These are phyloP conservation scores for Strobilomyces dryophilus DNA, from an alignment of 768 basidiomycete species.

Conservation along the genomic window DNA sequence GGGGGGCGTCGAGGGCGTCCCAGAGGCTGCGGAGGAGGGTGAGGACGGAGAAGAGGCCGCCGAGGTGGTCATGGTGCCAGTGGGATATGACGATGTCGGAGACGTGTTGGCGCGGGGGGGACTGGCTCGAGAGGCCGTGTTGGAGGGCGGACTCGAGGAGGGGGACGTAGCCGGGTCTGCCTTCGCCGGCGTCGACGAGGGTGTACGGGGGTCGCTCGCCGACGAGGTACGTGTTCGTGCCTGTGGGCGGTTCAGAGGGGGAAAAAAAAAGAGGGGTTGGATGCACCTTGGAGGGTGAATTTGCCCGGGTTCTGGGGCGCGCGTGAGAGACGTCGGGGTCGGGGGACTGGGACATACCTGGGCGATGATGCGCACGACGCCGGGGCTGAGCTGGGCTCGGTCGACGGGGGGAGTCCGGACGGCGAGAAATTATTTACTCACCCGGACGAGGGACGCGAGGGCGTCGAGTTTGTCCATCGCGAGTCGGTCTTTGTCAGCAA, in stretches of 20 bases:
- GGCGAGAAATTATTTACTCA: too few relatives aligned
- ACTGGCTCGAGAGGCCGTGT: conserved; percentile 28
- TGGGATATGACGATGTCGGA: conserved; percentile 93
- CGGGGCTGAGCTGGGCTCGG: conserved; percentile 54
- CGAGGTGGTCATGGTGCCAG: conserved; percentile 83
- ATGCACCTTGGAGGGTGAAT: conserved; percentile 78
- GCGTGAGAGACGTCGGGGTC: neutral
- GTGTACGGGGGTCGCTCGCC: conserved; percentile 67
- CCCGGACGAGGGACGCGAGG: conserved; percentile 52
- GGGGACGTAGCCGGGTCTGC: conserved; percentile 61
- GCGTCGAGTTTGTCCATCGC: conserved; percentile 50
- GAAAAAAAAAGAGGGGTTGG: neutral
- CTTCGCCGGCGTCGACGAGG: conserved; percentile 83
- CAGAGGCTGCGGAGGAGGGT: conserved; percentile 60
- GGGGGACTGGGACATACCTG: conserved; percentile 46
- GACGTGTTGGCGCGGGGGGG: conserved; percentile 38
- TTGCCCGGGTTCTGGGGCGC: conserved; percentile 73
- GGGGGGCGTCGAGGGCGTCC: conserved; percentile 42
- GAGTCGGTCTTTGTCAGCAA: conserved; percentile 11
- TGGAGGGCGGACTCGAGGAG: conserved; percentile 60
- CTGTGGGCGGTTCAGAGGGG: conserved; percentile 32
- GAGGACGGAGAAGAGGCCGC: conserved; percentile 71
- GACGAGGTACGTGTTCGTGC: conserved; percentile 88
- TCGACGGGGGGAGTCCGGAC: too few relatives aligned
- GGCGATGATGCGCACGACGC: conserved; percentile 66